Conservation (phyloP, 345 rosid genomes). For the Corymbia maculata region DNA sequence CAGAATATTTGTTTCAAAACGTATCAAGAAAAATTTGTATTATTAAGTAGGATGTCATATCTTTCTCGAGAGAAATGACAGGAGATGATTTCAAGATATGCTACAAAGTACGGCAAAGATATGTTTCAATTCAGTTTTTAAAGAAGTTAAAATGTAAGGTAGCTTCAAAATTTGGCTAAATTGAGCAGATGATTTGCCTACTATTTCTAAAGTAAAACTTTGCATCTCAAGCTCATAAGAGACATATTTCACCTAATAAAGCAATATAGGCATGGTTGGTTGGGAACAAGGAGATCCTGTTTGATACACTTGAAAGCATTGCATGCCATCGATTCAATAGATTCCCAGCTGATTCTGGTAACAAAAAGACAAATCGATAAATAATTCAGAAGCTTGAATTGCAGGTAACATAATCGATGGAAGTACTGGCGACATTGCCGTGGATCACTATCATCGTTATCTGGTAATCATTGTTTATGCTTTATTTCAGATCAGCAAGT, state of each 20-base stretch:
- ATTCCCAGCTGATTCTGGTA: neutral
- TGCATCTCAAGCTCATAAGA: neutral
- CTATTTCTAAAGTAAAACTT: neutral
- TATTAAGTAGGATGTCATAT: neutral
- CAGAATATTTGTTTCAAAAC: neutral
- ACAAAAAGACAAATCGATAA: neutral
- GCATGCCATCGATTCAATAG: neutral
- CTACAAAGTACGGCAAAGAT: neutral
- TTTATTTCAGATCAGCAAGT: neutral
- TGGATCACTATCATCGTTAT: conserved; percentile 65
- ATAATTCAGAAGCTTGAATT: neutral
- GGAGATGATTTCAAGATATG: neutral
- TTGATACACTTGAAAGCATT: neutral
- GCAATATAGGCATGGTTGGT: neutral
- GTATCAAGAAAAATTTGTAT: neutral
- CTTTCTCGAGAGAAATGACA: neutral
- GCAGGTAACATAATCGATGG: conserved; percentile 48
- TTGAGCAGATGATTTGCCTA: neutral
- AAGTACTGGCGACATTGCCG: conserved; percentile 56
- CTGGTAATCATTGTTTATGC: conserved; percentile 14
- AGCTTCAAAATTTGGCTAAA: neutral
- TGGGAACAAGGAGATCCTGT: neutral
- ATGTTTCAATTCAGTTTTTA: neutral
- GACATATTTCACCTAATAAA: neutral
- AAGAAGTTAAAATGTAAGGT: neutral